Evolutionary conservation across 164 flowering plant species (phyloP).

Genomic region (Dillenia turbinata): DNA sequence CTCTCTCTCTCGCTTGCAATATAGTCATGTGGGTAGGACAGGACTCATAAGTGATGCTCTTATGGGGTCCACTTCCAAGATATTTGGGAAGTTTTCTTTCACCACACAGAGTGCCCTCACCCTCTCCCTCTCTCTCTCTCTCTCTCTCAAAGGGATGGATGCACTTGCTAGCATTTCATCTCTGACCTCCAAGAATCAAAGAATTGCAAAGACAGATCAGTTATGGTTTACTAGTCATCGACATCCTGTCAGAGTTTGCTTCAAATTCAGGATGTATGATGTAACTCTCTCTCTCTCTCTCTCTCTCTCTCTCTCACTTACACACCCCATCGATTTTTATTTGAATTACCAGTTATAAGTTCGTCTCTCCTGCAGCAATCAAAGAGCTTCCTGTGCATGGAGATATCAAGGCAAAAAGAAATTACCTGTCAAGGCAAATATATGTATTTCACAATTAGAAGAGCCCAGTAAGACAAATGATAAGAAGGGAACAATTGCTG

Average conservation of each 20-base stretch:
- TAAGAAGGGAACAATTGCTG: slow-evolving; percentile 55
- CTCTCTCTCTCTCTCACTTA: no score
- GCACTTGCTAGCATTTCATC: slow-evolving; percentile 9
- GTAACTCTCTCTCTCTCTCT: background rate
- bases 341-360: background rate
- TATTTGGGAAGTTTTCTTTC: no score
- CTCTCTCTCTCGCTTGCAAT: no score
- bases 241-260: slow-evolving; percentile 4
- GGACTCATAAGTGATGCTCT: no score
- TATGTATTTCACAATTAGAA: slow-evolving; percentile 1
- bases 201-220: slow-evolving; percentile 1
- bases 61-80: no score
- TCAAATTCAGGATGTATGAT: slow-evolving; percentile 27
- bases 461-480: slow-evolving; percentile 11
- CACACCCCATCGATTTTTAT: background rate
- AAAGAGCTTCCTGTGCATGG: slow-evolving; percentile 5
- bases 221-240: slow-evolving; percentile 9
- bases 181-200: slow-evolving; percentile 6
- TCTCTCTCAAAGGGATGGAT: slow-evolving; percentile 11
- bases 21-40: no score
- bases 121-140: no score
- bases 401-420: slow-evolving; percentile 4
- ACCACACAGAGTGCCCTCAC: no score
- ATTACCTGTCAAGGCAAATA: slow-evolving; percentile 9
- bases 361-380: slow-evolving; percentile 11